Conservation (phyloP, 2,329 filamentous ascomycete genomes). For the Onygenales sp. region DNA sequence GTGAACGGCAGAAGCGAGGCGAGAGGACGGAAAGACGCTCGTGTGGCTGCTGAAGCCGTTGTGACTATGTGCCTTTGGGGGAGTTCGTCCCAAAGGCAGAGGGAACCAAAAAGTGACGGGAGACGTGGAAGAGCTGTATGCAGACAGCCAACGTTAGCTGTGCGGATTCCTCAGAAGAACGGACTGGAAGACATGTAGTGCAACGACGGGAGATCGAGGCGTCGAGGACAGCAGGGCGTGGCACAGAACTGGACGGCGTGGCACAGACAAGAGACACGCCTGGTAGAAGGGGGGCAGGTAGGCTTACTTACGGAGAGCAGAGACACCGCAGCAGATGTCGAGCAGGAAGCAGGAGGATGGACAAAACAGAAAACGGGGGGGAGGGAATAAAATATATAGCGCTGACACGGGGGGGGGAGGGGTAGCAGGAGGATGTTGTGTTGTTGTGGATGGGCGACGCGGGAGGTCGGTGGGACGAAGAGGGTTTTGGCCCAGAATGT, state of each 20-base stretch:
- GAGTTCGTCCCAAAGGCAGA: conserved; percentile 27
- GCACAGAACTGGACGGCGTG: background rate
- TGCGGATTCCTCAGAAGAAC: background rate
- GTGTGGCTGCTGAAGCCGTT: conserved; percentile 30
- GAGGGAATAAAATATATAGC: no score
- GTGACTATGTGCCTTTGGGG: conserved; percentile 29
- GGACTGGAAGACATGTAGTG: background rate
- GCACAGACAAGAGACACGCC: background rate
- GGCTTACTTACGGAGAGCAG: no score
- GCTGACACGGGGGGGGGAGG: no score
- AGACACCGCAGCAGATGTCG: no score
- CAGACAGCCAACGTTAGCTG: background rate
- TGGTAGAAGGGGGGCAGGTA: no score
- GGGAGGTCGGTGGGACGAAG: no score
- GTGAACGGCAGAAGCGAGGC: conserved; percentile 21
- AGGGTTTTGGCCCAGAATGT: no score
- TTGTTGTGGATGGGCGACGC: no score
- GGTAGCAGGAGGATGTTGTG: no score
- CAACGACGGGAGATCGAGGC: background rate
- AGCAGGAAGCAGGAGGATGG: no score
- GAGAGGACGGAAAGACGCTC: conserved; percentile 2
- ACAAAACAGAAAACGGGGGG: no score
- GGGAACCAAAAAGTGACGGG: background rate
- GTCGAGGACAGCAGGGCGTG: background rate
- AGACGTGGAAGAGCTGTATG: background rate